Percentiles rank a stretch among this genome's conserved stretches.
Evolutionary conservation across 106 monocot species (phyloP).

Genomic region (Hemerocallis citrina): DNA sequence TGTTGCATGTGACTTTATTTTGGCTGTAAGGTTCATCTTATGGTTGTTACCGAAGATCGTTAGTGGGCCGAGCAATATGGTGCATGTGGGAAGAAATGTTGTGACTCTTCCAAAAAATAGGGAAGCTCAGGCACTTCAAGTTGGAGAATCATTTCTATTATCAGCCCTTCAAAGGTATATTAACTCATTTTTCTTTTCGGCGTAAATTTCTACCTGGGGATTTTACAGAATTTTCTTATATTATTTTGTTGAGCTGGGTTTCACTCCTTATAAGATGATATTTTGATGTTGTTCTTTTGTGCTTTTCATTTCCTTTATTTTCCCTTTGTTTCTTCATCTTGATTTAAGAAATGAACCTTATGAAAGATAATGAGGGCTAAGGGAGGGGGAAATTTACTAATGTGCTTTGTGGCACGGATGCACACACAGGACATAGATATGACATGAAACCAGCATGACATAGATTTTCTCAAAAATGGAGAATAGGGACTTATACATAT

Average conservation of each 20-base stretch:
- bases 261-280: too few relatives aligned
- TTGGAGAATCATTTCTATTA: constrained; percentile 70
- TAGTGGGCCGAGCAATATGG: constrained; percentile 23
- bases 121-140: constrained; percentile 39
- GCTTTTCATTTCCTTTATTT: not conserved
- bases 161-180: constrained; percentile 78
- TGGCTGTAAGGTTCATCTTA: constrained; percentile 59
- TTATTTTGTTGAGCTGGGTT: not conserved
- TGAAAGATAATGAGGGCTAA: too few relatives aligned
- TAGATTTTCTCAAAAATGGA: too few relatives aligned
- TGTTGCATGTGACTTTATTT: constrained; percentile 62
- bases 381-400: too few relatives aligned
- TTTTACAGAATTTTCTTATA: not conserved
- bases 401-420: too few relatives aligned
- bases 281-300: not conserved
- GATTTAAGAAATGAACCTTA: too few relatives aligned
- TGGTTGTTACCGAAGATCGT: constrained; percentile 65
- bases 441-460: too few relatives aligned
- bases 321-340: not conserved
- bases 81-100: constrained; percentile 52
- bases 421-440: too few relatives aligned
- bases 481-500: too few relatives aligned
- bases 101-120: constrained; percentile 43
- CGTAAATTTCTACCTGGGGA: not conserved
- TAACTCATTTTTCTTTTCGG: not conserved